Evolutionary conservation across 257 asterid species (phyloP), one percentile per base, ranked within the genome.

Genomic region (Pogostemon cablin): DNA sequence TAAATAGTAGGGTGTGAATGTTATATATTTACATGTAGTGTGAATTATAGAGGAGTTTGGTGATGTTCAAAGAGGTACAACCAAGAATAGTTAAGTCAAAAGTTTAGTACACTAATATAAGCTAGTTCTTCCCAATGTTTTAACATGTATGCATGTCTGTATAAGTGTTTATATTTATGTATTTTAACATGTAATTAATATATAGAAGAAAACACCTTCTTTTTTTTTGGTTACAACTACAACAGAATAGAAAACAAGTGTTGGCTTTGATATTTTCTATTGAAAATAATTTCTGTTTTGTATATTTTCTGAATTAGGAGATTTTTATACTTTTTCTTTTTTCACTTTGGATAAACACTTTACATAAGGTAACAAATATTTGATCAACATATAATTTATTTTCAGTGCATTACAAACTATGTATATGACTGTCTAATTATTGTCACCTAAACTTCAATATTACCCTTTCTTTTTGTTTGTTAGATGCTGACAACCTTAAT

Each of bases 1-100:
- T 79, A 84, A 79, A 72, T 69, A 61, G 80, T 67, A 3, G 4
- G 49, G 75, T 55, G 38, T 72, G 34, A 57, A 54, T 68, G 20
- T 67, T 63, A 7, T 54, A 54, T 25, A 25, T 25, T 25, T 25
- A 25, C 32, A 4, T 54, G 38, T 54, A 12, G 57, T 48, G 59
- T 53, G 39, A 52, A 44, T 7, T 17, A 8, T 52, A 11, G 54
- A 56, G n/a, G n/a, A 62, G 40, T 56, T 69, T 43, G 40, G 49
- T 57, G 65, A 44, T 8, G 4, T 62, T 52, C 20, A 50, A 55
- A 56, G 42, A 38, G 42, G 17, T 65, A 35, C n/a, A 75, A 11
- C 47, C 57, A 47, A 11, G 53, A 9, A 25, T 25, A 9, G 42
- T 38, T 37, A 6, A 25, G 32, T 25, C 32, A 25, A 25, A 25